These are phyloP conservation scores for Oryza australiensis DNA, from an alignment of 176 grass and related monocot species.

Conservation along the genomic window DNA sequence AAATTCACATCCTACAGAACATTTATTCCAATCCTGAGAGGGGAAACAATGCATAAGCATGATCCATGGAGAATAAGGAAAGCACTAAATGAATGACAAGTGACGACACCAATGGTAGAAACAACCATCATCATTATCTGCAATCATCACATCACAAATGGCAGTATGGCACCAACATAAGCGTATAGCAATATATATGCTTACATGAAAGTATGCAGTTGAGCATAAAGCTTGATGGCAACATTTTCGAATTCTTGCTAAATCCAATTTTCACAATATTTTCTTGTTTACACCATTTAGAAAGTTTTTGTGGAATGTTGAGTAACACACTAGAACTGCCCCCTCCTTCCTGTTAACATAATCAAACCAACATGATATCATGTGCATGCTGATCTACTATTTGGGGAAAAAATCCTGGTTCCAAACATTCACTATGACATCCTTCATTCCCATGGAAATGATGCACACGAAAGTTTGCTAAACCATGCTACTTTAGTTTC, in stretches of 20 bases:
- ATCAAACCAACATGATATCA: not conserved
- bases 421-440: not conserved
- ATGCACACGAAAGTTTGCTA: not conserved
- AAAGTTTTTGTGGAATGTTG: not conserved
- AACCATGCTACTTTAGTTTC: not conserved
- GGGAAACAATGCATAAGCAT: constrained; percentile 26
- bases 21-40: constrained; percentile 82
- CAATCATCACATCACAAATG: constrained; percentile 2
- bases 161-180: not conserved
- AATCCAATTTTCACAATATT: not conserved
- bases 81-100: not conserved
- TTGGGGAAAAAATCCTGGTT: not conserved
- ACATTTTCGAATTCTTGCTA: not conserved
- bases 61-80: constrained; percentile 5
- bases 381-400: not conserved
- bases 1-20: constrained; percentile 81
- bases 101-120: not conserved
- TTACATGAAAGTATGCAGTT: constrained; percentile 10
- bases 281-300: not conserved
- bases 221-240: not conserved
- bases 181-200: not conserved
- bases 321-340: not conserved
- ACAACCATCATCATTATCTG: not conserved
- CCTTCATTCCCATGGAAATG: not conserved
- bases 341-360: not conserved